Percentiles rank a stretch among this genome's conserved stretches.
phyloP scores from a whole-genome alignment of 306 rosid species.

The Hylodesmum podocarpum region DNA sequence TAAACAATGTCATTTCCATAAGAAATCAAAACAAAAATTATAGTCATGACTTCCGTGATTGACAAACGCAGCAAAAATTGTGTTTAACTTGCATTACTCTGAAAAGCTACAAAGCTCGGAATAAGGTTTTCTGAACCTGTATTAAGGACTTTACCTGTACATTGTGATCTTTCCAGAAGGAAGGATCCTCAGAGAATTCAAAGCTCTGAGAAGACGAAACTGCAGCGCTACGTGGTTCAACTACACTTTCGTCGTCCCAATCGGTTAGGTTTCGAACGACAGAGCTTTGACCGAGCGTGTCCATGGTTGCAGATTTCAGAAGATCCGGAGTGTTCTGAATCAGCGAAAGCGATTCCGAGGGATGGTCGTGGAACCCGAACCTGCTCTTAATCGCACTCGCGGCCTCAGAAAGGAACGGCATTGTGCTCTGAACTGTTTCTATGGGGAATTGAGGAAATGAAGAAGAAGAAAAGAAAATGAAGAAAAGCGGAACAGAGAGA shows the following conservation, averaged over 20 bases:
- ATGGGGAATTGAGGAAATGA: not conserved
- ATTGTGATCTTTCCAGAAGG: slow-evolving; percentile 96
- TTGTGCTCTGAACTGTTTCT: slow-evolving; percentile 1
- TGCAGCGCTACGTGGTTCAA: slow-evolving; percentile 31
- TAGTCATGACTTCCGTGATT: not conserved
- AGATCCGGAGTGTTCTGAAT: slow-evolving; percentile 68
- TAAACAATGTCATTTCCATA: not conserved
- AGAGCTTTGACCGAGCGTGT: slow-evolving; percentile 44
- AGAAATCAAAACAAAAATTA: not conserved
- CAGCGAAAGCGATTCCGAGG: slow-evolving; percentile 45
- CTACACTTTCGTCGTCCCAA: slow-evolving; percentile 52
- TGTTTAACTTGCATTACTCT: not conserved
- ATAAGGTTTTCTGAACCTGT: not conserved
- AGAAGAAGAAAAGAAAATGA: not conserved
- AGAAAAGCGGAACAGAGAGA: slow-evolving; percentile 12
- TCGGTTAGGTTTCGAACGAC: slow-evolving; percentile 48
- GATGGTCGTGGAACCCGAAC: slow-evolving; percentile 76
- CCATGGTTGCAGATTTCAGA: slow-evolving; percentile 58
- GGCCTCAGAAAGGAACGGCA: slow-evolving; percentile 85
- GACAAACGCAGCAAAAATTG: not conserved
- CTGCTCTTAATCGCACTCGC: slow-evolving; percentile 85
- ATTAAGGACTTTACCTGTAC: slow-evolving; percentile 64
- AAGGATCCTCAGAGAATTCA: slow-evolving; percentile 79
- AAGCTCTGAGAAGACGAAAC: slow-evolving; percentile 59
- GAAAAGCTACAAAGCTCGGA: not conserved